These are phyloP conservation scores for Nematodospora valgi DNA, from an alignment of 805 yeast genomes.

Conservation along the genomic window DNA sequence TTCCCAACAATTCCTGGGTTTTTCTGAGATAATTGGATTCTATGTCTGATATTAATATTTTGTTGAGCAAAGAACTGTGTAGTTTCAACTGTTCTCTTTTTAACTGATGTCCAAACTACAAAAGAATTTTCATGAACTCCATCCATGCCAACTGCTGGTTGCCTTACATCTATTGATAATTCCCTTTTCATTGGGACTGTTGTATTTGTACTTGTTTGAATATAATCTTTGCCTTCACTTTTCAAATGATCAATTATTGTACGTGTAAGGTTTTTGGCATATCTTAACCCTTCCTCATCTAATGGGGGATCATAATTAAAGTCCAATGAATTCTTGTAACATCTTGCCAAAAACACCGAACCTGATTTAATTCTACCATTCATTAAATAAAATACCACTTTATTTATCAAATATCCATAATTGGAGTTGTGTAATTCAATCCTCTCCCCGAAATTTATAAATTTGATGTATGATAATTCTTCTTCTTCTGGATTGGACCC, in stretches of 20 bases:
- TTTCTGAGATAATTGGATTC: conserved; percentile 81
- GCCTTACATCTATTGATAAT: conserved; percentile 34
- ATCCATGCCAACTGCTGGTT: conserved; percentile 49
- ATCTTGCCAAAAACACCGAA: conserved; percentile 87
- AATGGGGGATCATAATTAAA: conserved; percentile 79
- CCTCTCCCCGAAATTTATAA: conserved; percentile 86
- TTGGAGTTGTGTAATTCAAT: conserved; percentile 76
- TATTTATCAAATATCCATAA: conserved; percentile 84
- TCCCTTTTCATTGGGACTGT: conserved; percentile 7
- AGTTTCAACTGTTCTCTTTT: conserved; percentile 78
- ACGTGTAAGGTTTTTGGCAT: conserved; percentile 61
- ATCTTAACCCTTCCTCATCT: conserved; percentile 66
- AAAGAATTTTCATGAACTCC: conserved; percentile 60
- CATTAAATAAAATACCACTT: conserved; percentile 89
- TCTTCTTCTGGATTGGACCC: conserved; percentile 41
- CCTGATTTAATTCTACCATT: conserved; percentile 86
- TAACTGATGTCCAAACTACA: conserved; percentile 93
- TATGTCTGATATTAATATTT: conserved; percentile 65
- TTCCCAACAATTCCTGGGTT: conserved; percentile 88
- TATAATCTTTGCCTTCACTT: conserved; percentile 30
- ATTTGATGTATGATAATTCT: conserved; percentile 69
- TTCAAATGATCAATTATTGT: conserved; percentile 46
- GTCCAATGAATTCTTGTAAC: conserved; percentile 53
- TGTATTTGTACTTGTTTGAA: conserved; percentile 11
- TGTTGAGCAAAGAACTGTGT: conserved; percentile 62